phyloP scores from a whole-genome alignment of 768 basidiomycete species.

The Macrolepiota dolichaula region DNA sequence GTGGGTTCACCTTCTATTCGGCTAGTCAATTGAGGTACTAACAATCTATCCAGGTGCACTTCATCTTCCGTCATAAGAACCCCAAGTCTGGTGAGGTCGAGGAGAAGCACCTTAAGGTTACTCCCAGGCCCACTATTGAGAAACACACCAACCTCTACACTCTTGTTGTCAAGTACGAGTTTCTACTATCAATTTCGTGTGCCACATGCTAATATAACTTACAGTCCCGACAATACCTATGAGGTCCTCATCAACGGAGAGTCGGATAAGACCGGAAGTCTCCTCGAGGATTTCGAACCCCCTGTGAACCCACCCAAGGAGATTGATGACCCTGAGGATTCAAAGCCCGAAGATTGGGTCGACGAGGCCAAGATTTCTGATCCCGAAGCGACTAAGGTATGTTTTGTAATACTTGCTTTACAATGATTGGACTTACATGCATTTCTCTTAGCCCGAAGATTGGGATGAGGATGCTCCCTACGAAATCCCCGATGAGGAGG shows the following conservation, averaged over 20 bases:
- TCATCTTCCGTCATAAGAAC: slow-evolving; percentile 98
- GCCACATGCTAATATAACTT: neutral
- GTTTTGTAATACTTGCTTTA: slow-evolving; percentile 12
- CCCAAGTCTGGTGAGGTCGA: slow-evolving; percentile 90
- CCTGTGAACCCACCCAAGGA: slow-evolving; percentile 90
- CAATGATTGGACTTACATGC: neutral
- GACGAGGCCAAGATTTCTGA: slow-evolving; percentile 85
- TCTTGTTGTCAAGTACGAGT: slow-evolving; percentile 80
- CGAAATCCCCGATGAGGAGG: slow-evolving; percentile 85
- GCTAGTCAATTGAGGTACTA: neutral
- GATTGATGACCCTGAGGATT: slow-evolving; percentile 90
- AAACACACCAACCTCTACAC: slow-evolving; percentile 95
- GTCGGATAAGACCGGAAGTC: slow-evolving; percentile 70
- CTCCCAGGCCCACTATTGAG: slow-evolving; percentile 83
- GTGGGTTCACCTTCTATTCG: slow-evolving; percentile 31
- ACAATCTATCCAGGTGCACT: slow-evolving; percentile 72
- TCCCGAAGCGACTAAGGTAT: slow-evolving; percentile 76
- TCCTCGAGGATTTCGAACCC: slow-evolving; percentile 93
- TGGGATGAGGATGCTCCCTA: slow-evolving; percentile 98
- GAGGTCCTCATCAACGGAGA: slow-evolving; percentile 90
- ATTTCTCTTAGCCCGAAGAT: slow-evolving; percentile 69
- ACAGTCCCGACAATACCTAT: slow-evolving; percentile 90
- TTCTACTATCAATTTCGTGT: neutral
- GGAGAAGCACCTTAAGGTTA: slow-evolving; percentile 89
- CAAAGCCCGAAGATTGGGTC: slow-evolving; percentile 92